phyloP scores from a whole-genome alignment of 257 asterid species.

The Cynanchum wilfordii region DNA sequence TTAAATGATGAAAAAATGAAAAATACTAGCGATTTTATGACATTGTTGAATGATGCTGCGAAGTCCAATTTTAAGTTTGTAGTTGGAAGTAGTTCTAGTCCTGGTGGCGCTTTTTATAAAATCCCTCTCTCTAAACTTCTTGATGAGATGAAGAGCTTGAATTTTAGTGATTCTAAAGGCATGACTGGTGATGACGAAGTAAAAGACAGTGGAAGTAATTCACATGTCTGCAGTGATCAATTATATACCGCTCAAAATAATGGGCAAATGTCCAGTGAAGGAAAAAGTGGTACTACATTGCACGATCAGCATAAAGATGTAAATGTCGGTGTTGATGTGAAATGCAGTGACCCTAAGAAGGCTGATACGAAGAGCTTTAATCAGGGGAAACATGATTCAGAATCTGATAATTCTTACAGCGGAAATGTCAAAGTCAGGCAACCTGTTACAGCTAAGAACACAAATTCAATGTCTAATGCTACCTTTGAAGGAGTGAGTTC shows the following conservation, averaged over 20 bases:
- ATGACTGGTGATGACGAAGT: conserved; percentile 25
- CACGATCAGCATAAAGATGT: conserved; percentile 15
- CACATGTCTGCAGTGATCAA: conserved; percentile 19
- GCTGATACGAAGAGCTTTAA: conserved; percentile 9
- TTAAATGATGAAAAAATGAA: conserved; percentile 25
- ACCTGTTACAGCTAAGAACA: conserved; percentile 8
- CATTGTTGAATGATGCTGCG: conserved; percentile 10
- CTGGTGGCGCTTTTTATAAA: conserved; percentile 32
- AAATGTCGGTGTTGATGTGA: conserved; percentile 9
- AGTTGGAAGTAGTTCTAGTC: conserved; percentile 22
- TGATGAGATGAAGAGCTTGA: conserved; percentile 52
- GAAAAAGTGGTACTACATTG: conserved; percentile 13
- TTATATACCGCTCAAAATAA: conserved; percentile 41
- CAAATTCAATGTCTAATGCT: conserved; percentile 1
- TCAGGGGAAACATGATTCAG: conserved; percentile 7
- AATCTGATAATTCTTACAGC: conserved; percentile 9
- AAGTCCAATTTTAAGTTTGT: conserved; percentile 22
- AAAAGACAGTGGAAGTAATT: conserved; percentile 18
- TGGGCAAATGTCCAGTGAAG: conserved; percentile 16
- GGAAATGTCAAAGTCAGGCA: conserved; percentile 9
- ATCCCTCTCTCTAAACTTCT: conserved; percentile 38
- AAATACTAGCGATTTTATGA: conserved; percentile 21
- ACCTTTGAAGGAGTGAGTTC: conserved; percentile 14
- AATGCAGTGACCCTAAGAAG: conserved; percentile 15
- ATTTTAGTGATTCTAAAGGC: conserved; percentile 38